These are phyloP conservation scores for Trichoderma erinaceum DNA, from an alignment of 495 filamentous ascomycete species.

Conservation along the genomic window DNA sequence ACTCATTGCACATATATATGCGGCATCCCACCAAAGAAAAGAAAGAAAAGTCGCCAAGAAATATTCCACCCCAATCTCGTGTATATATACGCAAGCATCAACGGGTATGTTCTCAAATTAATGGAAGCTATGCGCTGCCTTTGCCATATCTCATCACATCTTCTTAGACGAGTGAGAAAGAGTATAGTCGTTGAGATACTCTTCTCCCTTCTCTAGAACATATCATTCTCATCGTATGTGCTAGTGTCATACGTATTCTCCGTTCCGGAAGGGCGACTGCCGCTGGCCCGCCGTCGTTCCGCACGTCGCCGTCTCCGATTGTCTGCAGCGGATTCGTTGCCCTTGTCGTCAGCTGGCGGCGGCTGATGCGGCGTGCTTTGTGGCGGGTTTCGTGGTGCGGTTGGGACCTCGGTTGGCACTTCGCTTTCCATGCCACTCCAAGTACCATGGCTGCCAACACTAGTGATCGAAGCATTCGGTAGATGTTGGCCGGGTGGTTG, in stretches of 20 bases:
- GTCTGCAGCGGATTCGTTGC: conserved; percentile 20
- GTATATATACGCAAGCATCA: not conserved
- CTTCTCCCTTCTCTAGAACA: not conserved
- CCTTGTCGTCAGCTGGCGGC: conserved; percentile 9
- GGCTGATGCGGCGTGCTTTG: conserved; percentile 17
- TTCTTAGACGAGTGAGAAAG: not conserved
- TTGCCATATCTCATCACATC: not conserved
- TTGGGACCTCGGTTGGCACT: conserved; percentile 16
- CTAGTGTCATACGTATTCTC: not conserved
- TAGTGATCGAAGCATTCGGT: conserved; percentile 23
- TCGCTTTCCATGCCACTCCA: conserved; percentile 37
- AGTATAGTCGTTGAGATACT: not conserved
- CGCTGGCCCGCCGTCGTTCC: conserved; percentile 21
- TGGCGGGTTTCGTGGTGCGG: conserved; percentile 15
- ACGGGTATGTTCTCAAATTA: not conserved
- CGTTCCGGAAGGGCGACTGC: conserved; percentile 19
- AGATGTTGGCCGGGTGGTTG: conserved; percentile 18
- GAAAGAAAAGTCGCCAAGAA: conserved; percentile 11
- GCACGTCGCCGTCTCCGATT: not conserved
- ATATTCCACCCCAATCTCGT: not conserved
- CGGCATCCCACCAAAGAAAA: conserved; percentile 19
- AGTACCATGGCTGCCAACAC: conserved; percentile 38
- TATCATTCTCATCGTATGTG: not conserved
- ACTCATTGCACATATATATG: conserved; percentile 17
- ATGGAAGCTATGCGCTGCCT: not conserved